Evolutionary conservation across 1,284 basidiomycete genomes (phyloP).

Genomic region (Cryptococcus depauperatus): DNA sequence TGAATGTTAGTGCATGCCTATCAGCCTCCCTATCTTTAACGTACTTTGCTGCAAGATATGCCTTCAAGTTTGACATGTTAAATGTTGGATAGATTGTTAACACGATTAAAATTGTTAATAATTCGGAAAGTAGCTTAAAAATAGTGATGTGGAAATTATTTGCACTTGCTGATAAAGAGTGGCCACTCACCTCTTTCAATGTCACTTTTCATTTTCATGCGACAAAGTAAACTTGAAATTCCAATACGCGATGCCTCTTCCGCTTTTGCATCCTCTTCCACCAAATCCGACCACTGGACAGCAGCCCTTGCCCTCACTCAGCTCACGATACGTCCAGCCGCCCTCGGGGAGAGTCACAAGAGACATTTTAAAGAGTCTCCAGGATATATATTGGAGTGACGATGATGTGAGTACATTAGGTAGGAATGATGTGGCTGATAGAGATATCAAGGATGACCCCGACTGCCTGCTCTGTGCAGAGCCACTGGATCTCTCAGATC

Average conservation of each 20-base stretch:
- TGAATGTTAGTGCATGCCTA: background rate
- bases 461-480: constrained; percentile 98
- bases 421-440: background rate
- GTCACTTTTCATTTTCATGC: too few species aligned
- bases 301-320: constrained; percentile 25
- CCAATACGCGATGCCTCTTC: too few species aligned
- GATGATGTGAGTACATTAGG: constrained; percentile 56
- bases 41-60: constrained; percentile 49
- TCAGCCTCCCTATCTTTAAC: background rate
- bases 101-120: too few species aligned
- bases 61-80: constrained; percentile 46
- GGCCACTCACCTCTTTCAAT: too few species aligned
- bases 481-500: constrained; percentile 97
- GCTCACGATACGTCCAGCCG: constrained; percentile 21
- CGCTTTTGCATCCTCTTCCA: constrained; percentile 34
- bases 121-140: too few species aligned
- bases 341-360: constrained; percentile 41
- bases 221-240: too few species aligned
- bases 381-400: constrained; percentile 98
- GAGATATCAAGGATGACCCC: constrained; percentile 68
- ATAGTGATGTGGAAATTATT: too few species aligned
- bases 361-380: constrained; percentile 55
- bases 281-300: constrained; percentile 43
- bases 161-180: too few species aligned
- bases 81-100: too few species aligned